Evolutionary conservation across 2,329 filamentous ascomycete species (phyloP), one percentile per base, ranked within the genome.

Genomic region (Nothopassalora personata): DNA sequence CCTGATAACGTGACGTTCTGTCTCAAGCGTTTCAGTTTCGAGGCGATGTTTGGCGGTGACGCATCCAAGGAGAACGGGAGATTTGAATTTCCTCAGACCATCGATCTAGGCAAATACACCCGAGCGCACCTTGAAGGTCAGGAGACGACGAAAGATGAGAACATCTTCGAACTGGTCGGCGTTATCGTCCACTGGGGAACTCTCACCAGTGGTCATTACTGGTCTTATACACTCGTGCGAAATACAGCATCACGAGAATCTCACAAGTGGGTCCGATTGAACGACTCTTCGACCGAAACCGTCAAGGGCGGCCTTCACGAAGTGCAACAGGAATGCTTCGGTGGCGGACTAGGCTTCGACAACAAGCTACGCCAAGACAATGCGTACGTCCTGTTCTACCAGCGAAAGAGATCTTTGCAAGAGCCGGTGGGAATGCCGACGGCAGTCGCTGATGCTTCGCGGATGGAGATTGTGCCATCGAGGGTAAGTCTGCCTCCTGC

Each of bases 381-480:
- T 72, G 94, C 93, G 11, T 99, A 99, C 73, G 97, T 99, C 90
- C 81, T 99, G 8, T 97, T 99, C 73, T 99, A 99, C 72, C 89
- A 97, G 72, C 86, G 63, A 15, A 58, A 60, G 23, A 28, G 11
- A 13, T 55, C 33, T 18, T 45, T 63, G 10, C 60, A 63, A 48
- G 56, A 62, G 54, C 58, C 53, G 23, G 50, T 65, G 13, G 48
- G 62, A 10, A 19, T 63, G 30, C 48, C 54, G 15, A 50, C 31
- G 13, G 48, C 51, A 4, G 48, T 59, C 19, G 11, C 47, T 6
- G 61, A 64, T 36, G 52, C 58, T 11, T 46, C 43, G 19, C 45
- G 61, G 34, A 27, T 51, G 27, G 46, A 56, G 11, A 46, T 58
- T 28, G 46, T 66, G 30, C 66, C 65, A n/a, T 54, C 62, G 13